Conservation (phyloP, 306 rosid genomes). For the Casuarina glauca region DNA sequence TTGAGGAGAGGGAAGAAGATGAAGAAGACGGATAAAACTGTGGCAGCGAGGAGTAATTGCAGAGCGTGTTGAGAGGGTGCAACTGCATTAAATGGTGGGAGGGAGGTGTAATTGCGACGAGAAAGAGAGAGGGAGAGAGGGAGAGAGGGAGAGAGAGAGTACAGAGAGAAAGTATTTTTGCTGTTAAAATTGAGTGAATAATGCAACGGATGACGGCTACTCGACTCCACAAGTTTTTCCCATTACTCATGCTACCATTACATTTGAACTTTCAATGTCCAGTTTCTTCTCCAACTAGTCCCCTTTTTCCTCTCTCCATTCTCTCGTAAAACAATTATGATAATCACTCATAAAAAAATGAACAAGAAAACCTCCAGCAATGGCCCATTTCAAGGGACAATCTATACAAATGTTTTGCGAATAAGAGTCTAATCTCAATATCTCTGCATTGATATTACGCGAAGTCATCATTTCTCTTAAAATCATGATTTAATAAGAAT, state of each 20-base stretch:
- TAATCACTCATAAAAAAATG: too few species aligned
- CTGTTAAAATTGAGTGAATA: conserved; percentile 32
- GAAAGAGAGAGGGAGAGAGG: conserved; percentile 34
- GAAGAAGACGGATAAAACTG: conserved; percentile 49
- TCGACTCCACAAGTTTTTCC: conserved; percentile 29
- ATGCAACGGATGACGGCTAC: conserved; percentile 71
- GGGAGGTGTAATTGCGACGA: conserved; percentile 68
- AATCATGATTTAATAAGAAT: neutral
- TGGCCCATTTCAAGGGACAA: too few species aligned
- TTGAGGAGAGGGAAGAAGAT: conserved; percentile 32
- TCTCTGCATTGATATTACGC: too few species aligned
- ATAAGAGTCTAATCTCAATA: too few species aligned
- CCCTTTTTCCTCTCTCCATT: neutral
- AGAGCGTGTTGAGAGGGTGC: conserved; percentile 99
- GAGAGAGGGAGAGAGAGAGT: conserved; percentile 30
- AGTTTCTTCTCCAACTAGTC: neutral
- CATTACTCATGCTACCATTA: too few species aligned
- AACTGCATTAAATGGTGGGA: conserved; percentile 90
- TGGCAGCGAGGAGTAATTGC: conserved; percentile 85
- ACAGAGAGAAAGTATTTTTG: conserved; percentile 20
- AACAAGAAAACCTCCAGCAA: too few species aligned
- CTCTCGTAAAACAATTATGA: too few species aligned
- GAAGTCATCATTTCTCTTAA: too few species aligned
- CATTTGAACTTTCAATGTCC: neutral
- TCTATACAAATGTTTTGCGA: too few species aligned